These are phyloP conservation scores for Arthrobotrys sinensis DNA, from an alignment of 2,329 filamentous ascomycete species.

Conservation along the genomic window DNA sequence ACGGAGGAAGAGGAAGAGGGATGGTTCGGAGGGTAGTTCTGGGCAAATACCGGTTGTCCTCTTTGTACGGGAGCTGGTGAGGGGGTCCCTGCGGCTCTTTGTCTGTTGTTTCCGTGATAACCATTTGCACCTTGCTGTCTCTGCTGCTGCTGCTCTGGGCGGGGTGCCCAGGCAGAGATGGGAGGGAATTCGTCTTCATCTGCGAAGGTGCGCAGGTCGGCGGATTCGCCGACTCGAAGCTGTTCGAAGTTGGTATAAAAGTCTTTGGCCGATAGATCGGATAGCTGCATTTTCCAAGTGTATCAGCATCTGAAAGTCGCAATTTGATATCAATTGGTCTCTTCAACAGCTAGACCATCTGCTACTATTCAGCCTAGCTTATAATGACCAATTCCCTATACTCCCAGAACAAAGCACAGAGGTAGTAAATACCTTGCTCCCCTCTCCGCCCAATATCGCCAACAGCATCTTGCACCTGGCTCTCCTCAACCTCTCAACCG, in stretches of 20 bases:
- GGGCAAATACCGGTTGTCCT: conserved; percentile 61
- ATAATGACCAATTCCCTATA: too few relatives aligned
- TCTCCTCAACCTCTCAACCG: conserved; percentile 47
- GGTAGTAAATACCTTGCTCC: conserved; percentile 51
- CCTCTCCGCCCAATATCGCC: conserved; percentile 55
- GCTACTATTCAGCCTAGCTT: not conserved
- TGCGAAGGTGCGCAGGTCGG: conserved; percentile 52
- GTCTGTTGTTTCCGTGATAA: conserved; percentile 48
- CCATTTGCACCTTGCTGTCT: conserved; percentile 39
- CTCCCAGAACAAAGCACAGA: not conserved
- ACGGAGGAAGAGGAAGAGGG: conserved; percentile 19
- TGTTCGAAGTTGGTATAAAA: conserved; percentile 55
- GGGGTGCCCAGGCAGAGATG: conserved; percentile 41
- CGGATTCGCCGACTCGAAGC: conserved; percentile 51
- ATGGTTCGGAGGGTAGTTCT: conserved; percentile 52
- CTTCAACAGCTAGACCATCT: not conserved
- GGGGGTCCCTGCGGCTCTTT: conserved; percentile 38
- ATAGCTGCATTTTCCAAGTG: conserved; percentile 34
- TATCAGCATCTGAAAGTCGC: conserved; percentile 34
- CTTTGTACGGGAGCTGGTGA: conserved; percentile 50
- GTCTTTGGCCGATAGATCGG: conserved; percentile 55
- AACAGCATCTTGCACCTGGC: conserved; percentile 58
- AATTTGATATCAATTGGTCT: conserved; percentile 11
- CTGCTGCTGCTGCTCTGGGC: conserved; percentile 8
- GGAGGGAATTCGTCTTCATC: conserved; percentile 47